Conservation (phyloP, 148 eudicot genomes). For the Amaranthus palmeri region DNA sequence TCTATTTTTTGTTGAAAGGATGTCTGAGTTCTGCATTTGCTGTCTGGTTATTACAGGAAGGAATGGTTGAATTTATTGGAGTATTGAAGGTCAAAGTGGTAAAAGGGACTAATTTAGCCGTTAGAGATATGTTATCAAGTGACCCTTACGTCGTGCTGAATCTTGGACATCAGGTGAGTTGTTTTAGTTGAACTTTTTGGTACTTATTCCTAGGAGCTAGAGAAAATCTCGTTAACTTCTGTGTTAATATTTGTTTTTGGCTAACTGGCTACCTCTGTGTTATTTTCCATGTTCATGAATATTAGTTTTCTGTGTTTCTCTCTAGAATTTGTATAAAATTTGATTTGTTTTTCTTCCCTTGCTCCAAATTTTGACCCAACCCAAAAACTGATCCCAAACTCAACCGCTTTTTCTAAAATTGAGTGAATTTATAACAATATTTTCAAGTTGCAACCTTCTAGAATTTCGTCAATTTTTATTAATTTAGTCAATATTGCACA, state of each 20-base stretch:
- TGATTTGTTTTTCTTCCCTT: too few relatives aligned
- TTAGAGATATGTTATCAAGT: slow-evolving; percentile 90
- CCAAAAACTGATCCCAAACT: too few relatives aligned
- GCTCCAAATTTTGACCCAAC: too few relatives aligned
- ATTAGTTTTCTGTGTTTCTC: too few relatives aligned
- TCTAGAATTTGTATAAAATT: too few relatives aligned
- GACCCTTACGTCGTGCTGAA: slow-evolving; percentile 85
- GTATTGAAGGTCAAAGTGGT: slow-evolving; percentile 65
- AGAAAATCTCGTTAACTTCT: background rate
- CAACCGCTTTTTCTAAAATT: too few relatives aligned
- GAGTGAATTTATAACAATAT: too few relatives aligned
- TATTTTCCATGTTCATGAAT: background rate
- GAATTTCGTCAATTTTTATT: too few relatives aligned
- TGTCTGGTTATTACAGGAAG: slow-evolving; percentile 48
- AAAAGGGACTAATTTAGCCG: slow-evolving; percentile 82
- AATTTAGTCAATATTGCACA: too few relatives aligned
- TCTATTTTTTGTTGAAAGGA: background rate
- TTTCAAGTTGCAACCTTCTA: too few relatives aligned
- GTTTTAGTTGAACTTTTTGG: slow-evolving; percentile 1
- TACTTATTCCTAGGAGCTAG: background rate
- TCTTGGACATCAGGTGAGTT: slow-evolving; percentile 79
- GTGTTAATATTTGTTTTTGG: background rate
- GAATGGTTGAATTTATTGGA: slow-evolving; percentile 88
- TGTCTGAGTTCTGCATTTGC: background rate
- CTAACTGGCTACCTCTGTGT: background rate